These are phyloP conservation scores for Plasmopara halstedii DNA, from an alignment of 352 stramenopile genomes.

Conservation along the genomic window DNA sequence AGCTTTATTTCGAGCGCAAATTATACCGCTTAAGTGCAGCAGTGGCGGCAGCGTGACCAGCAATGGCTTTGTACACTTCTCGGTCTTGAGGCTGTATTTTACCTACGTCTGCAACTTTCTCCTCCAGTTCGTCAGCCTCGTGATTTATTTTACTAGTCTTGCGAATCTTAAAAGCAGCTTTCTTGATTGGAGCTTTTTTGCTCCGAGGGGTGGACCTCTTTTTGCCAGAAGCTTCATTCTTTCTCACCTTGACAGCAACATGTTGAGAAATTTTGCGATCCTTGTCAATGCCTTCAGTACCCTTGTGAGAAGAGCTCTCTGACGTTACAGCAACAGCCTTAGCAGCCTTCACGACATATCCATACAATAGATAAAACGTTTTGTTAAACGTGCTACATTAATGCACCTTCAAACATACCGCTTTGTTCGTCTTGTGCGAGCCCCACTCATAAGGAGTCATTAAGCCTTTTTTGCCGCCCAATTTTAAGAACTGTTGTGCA, in stretches of 20 bases:
- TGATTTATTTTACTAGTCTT: constrained; percentile 7
- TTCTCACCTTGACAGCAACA: constrained; percentile 9
- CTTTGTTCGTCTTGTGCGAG: constrained; percentile 15
- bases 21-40: constrained; percentile 46
- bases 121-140: constrained; percentile 5
- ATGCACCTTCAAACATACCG: constrained; percentile 7
- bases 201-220: constrained; percentile 12
- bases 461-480: constrained; percentile 35
- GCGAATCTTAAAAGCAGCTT: constrained; percentile 5
- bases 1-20: constrained; percentile 26
- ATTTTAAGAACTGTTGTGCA: constrained; percentile 34
- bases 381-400: background rate
- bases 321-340: constrained; percentile 3
- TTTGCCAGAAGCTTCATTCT: constrained; percentile 10
- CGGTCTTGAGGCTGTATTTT: constrained; percentile 38
- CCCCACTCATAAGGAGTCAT: constrained; percentile 44
- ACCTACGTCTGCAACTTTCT: constrained; percentile 6
- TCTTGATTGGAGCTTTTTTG: constrained; percentile 7
- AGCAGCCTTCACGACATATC: constrained; percentile 3
- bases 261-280: background rate
- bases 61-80: constrained; percentile 48
- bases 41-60: constrained; percentile 49
- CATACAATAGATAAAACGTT: background rate
- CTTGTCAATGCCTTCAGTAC: constrained; percentile 19
- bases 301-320: constrained; percentile 21